Evolutionary conservation across 129 eudicot genomes (phyloP), one percentile per base, ranked within the genome.

Genomic region (Cynara cardunculus): DNA sequence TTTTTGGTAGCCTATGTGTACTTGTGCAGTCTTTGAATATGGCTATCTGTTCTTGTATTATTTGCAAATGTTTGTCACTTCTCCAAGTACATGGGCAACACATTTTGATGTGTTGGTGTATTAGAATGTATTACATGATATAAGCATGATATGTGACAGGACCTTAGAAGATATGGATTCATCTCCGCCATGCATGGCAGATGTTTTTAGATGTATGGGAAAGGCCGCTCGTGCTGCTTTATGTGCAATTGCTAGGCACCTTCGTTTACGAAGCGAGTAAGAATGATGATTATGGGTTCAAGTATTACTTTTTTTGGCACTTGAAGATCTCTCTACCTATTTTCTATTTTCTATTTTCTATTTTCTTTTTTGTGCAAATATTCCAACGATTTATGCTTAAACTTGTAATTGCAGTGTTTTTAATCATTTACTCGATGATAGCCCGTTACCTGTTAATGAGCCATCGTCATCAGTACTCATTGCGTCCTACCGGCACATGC

Each of bases 231-330:
- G 97, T 46, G 93, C 89, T 87, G 91, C 91, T 82, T 81, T 92
- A 70, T 83, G 82, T 84, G 97, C 99, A 37, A 89, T 95, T 21
- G 96, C 99, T n/a, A 92, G 93, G 80, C 96, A 92, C 81, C 99
- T 95, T 80, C 97, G 97, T 73, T 77, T 95, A 86, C 86, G 99
- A 80, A 90, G 90, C 94, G 99, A 95, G 99, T 95, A 90, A 81
- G 92, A 35, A 73, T n/a, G 46, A 64, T 30, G 72, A 74, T 25
- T 75, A 62, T 82, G 30, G 31, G 30, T 49, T 75, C 39, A 26
- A 37, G 11, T 41, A 35, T 65, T 80, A 14, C 32, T 16, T 59
- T 19, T 37, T 22, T 12, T 56, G 62, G 56, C 73, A 68, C 24
- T 75, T 76, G 1, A 24, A 13, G 41, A 41, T 76, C 46, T 44